Conservation (phyloP, 768 basidiomycete species). For the Fomitopsis serialis region DNA sequence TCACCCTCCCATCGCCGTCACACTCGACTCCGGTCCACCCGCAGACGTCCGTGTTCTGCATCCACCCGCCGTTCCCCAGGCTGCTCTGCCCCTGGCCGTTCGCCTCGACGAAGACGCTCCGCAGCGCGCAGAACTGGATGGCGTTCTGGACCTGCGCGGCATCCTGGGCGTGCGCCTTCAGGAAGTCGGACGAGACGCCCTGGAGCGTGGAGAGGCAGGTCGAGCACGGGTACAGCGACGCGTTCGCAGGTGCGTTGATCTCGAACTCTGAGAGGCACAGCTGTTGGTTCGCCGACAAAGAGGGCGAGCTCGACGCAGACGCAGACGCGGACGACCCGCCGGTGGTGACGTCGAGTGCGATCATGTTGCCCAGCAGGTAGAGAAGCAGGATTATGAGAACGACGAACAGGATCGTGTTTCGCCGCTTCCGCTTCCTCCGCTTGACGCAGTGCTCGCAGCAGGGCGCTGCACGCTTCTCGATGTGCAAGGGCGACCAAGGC, state of each 20-base stretch:
- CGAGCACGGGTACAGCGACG: conserved; percentile 40
- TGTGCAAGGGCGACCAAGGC: conserved; percentile 34
- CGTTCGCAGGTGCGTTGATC: conserved; percentile 38
- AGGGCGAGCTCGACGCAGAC: conserved; percentile 17
- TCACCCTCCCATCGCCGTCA: conserved; percentile 33
- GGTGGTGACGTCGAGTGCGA: conserved; percentile 29
- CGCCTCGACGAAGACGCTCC: conserved; percentile 36
- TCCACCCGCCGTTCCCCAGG: conserved; percentile 39
- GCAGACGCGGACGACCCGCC: background rate
- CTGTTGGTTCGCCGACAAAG: conserved; percentile 34
- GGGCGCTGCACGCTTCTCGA: conserved; percentile 27
- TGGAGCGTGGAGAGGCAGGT: conserved; percentile 38
- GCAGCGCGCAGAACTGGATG: conserved; percentile 44
- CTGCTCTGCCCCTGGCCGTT: conserved; percentile 31
- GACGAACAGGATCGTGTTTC: conserved; percentile 24
- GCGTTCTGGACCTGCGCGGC: conserved; percentile 29
- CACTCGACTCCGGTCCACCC: conserved; percentile 43
- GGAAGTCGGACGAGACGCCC: conserved; percentile 30
- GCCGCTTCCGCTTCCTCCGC: conserved; percentile 23
- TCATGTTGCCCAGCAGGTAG: conserved; percentile 35
- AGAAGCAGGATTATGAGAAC: conserved; percentile 36
- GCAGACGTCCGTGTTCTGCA: conserved; percentile 39
- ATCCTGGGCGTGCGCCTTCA: conserved; percentile 28
- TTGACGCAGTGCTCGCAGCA: conserved; percentile 20
- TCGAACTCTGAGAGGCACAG: conserved; percentile 42